Evolutionary conservation across 2,329 filamentous ascomycete genomes (phyloP), one percentile per base, ranked within the genome.

Genomic region (Leptosphaerulina australis): DNA sequence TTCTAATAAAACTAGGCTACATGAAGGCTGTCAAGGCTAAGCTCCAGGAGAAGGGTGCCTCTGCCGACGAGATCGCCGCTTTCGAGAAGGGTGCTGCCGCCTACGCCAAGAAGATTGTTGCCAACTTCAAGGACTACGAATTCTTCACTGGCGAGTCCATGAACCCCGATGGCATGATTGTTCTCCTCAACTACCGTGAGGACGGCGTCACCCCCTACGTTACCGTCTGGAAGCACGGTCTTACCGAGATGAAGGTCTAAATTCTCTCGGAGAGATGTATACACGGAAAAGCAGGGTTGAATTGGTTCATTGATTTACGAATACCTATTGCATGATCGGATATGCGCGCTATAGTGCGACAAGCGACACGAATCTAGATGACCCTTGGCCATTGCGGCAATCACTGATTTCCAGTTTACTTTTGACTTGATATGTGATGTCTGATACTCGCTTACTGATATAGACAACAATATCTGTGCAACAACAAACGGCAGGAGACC

Each of bases 141-240:
- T 93, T 97, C 79, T 89, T 88, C 78, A 90, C 88, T 67, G 92
- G 93, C 79, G 87, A 94, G 82, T 88, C 85, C 67, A 95, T 96
- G 90, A 85, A 95, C 78, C 87, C 88, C 67, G 90, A 96, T 71
- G 92, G 88, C 81, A 96, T 97, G 94, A 82, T 96, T 68, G 82
- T 92, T 62, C 89, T 97, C 64, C 88, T 97, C 74, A 95, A 97
- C 84, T 99, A 96, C 85, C 93, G 94, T 69, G 92, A 96, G 76
- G 94, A 97, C 69, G 94, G 94, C 76, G 76, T 88, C 64, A 97
- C 93, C 47, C 94, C 94, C 54, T 99, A 83, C 74, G 82, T 96
- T 68, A 88, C 85, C 63, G 79, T 95, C 80, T 97, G 92, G 93
- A 97, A 97, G 86, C 88, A 97, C 80, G 94, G 93, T 72, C 78